phyloP scores from a whole-genome alignment of 2,329 filamentous ascomycete species.

The Alternaria viburni region DNA sequence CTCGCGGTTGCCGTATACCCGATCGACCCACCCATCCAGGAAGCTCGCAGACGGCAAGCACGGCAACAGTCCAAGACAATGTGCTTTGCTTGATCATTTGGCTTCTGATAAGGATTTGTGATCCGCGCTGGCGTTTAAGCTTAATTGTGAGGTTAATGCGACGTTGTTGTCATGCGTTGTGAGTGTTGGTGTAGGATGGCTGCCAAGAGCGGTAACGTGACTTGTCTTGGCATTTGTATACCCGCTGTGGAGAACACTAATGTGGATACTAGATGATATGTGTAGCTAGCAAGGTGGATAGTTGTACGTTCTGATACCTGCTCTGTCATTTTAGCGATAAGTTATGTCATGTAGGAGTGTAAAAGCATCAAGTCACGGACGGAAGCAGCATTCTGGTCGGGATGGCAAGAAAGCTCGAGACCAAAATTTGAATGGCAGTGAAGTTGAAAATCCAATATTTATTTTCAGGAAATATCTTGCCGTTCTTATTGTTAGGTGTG shows the following conservation, averaged over 20 bases:
- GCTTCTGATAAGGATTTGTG: slow-evolving; percentile 1
- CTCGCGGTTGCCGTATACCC: not conserved
- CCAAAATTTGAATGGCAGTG: not conserved
- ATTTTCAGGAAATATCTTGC: not conserved
- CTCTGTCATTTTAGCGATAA: not conserved
- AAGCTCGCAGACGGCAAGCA: slow-evolving; percentile 4
- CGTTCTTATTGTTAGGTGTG: not conserved
- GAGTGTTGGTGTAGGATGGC: not conserved
- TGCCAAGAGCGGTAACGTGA: not conserved
- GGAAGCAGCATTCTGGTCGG: not conserved
- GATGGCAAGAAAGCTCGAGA: not conserved
- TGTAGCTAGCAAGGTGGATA: not conserved
- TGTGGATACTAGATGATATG: not conserved
- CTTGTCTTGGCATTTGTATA: not conserved
- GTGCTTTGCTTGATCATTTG: slow-evolving; percentile 9
- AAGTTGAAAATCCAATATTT: not conserved
- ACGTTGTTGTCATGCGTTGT: not conserved
- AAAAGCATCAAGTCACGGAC: not conserved
- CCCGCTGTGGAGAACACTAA: not conserved
- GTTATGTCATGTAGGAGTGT: not conserved
- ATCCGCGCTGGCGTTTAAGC: not conserved
- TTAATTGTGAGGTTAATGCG: slow-evolving; percentile 3
- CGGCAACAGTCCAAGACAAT: slow-evolving; percentile 5
- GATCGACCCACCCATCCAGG: not conserved
- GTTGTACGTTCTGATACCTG: too few relatives aligned